Conservation (phyloP, 1,139 yeast species). For the Candida sanyaensis region DNA sequence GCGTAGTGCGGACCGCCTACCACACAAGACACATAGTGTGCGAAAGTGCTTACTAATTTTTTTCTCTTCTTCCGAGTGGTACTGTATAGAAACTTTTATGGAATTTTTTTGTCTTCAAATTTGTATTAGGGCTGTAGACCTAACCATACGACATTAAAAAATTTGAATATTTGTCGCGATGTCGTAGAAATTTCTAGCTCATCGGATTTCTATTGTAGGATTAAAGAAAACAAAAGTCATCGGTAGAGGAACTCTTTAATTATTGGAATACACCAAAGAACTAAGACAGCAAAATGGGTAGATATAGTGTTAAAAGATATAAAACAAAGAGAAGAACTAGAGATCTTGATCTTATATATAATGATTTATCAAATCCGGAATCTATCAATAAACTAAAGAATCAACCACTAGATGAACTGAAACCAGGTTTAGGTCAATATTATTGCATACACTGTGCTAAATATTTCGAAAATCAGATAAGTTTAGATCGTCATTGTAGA, state of each 20-base stretch:
- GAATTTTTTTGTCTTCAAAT: neutral
- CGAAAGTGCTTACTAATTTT: slow-evolving; percentile 3
- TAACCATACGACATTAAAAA: neutral
- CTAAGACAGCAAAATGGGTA: slow-evolving; percentile 58
- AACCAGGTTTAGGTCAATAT: slow-evolving; percentile 92
- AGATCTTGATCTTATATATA: slow-evolving; percentile 80
- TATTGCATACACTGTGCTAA: slow-evolving; percentile 94
- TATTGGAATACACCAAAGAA: no score
- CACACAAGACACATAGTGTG: slow-evolving; percentile 2
- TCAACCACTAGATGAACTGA: slow-evolving; percentile 86
- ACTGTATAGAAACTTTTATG: neutral
- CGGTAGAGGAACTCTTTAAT: neutral
- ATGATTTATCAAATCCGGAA: slow-evolving; percentile 68
- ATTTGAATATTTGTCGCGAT: neutral
- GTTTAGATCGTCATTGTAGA: slow-evolving; percentile 71
- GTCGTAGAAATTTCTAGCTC: slow-evolving; percentile 3
- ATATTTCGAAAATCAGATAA: slow-evolving; percentile 78
- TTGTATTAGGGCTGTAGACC: slow-evolving; percentile 5
- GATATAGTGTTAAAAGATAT: slow-evolving; percentile 74
- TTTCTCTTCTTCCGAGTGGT: neutral
- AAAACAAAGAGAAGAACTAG: slow-evolving; percentile 83
- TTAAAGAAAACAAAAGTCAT: neutral
- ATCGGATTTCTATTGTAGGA: slow-evolving; percentile 1
- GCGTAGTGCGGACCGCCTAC: neutral
- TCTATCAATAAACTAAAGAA: slow-evolving; percentile 64